Percentiles rank a stretch among this genome's conserved stretches.
phyloP scores from a whole-genome alignment of 768 basidiomycete genomes.

The Terana coerulea region DNA sequence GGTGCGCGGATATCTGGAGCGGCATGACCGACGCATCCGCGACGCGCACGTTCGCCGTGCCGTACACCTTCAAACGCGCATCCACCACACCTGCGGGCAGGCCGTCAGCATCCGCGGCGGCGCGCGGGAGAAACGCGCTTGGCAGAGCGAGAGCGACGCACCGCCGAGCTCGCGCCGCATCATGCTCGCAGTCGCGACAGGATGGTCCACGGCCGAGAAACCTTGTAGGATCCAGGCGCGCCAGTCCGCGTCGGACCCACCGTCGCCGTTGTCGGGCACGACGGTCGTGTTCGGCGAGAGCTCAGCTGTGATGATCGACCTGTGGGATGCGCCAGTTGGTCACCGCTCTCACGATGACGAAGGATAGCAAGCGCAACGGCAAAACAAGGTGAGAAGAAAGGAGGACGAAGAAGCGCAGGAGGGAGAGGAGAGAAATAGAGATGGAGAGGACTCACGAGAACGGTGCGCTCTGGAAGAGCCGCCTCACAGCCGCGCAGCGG shows the following conservation, averaged over 20 bases:
- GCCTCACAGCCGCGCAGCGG: conserved; percentile 42
- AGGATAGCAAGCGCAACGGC: no score
- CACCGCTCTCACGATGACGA: no score
- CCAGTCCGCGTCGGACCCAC: conserved; percentile 36
- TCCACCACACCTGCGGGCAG: conserved; percentile 58
- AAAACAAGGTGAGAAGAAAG: no score
- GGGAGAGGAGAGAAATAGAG: no score
- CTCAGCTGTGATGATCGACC: conserved; percentile 39
- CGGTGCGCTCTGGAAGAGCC: conserved; percentile 38
- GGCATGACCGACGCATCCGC: conserved; percentile 55
- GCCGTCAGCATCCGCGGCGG: conserved; percentile 16
- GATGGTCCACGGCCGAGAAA: conserved; percentile 46
- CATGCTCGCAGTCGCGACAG: conserved; percentile 41
- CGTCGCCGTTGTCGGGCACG: conserved; percentile 37
- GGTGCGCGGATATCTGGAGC: conserved; percentile 43
- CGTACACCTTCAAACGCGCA: conserved; percentile 48
- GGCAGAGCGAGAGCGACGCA: not conserved
- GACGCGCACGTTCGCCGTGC: conserved; percentile 49
- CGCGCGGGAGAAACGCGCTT: not conserved
- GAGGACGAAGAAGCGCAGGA: no score
- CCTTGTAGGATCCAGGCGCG: conserved; percentile 18
- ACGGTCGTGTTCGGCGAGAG: conserved; percentile 37
- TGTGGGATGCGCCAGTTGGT: no score
- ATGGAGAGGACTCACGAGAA: conserved; percentile 31
- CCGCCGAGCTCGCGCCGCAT: conserved; percentile 29